A percentile compares a stretch with the other conserved stretches of the same genome.
Evolutionary conservation across 495 filamentous ascomycete genomes (phyloP).

Genomic region (Penicillium cosmopolitanum): DNA sequence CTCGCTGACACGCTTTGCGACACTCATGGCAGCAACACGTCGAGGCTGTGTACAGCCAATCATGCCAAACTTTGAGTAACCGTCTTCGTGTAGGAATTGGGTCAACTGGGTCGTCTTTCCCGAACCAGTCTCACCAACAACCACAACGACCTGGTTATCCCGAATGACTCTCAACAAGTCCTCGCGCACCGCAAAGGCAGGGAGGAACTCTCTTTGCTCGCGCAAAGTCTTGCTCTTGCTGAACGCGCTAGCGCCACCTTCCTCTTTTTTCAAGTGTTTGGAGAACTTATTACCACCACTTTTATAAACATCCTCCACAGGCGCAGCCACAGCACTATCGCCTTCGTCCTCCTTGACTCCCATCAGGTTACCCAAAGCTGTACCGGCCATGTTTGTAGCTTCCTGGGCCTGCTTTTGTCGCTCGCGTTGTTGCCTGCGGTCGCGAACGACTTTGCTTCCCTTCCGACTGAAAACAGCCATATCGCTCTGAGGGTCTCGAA

Average conservation of each 20-base stretch:
- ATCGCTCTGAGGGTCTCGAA: constrained; percentile 93
- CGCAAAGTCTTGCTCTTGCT: constrained; percentile 87
- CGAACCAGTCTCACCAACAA: constrained; percentile 95
- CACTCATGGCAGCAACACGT: constrained; percentile 97
- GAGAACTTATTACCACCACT: constrained; percentile 78
- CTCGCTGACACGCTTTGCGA: constrained; percentile 96
- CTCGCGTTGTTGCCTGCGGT: constrained; percentile 88
- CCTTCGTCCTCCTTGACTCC: constrained; percentile 94
- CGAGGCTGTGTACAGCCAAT: constrained; percentile 96
- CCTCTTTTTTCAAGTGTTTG: constrained; percentile 84
- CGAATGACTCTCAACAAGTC: constrained; percentile 92
- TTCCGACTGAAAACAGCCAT: constrained; percentile 99
- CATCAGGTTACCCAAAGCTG: constrained; percentile 90
- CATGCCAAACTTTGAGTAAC: constrained; percentile 82
- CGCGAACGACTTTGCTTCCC: constrained; percentile 90
- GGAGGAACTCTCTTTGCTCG: constrained; percentile 92
- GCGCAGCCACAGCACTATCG: constrained; percentile 79
- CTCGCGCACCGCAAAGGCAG: constrained; percentile 96
- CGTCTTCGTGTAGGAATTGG: constrained; percentile 93
- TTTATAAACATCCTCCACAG: constrained; percentile 71
- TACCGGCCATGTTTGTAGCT: constrained; percentile 91
- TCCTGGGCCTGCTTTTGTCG: constrained; percentile 94
- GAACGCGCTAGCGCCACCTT: constrained; percentile 83
- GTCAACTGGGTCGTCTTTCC: constrained; percentile 97
- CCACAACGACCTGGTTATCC: constrained; percentile 96